Evolutionary conservation across 768 basidiomycete species (phyloP), one percentile per base, ranked within the genome.

Genomic region (Sarcodon sp.): DNA sequence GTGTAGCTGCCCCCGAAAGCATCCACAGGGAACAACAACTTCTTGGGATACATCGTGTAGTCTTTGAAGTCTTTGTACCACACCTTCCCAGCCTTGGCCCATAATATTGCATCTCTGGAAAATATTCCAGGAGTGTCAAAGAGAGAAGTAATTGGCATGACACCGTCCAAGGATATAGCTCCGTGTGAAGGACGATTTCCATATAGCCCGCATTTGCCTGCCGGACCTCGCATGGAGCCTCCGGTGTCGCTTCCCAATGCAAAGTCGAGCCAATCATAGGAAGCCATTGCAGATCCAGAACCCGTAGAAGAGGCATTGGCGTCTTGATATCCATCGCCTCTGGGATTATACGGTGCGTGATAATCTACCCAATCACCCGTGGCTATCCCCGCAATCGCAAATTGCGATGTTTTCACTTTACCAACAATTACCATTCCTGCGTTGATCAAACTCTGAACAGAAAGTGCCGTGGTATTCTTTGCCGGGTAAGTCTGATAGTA

Each of bases 361-460:
- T 59, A 52, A 52, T 63, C 61, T 32, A 63, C 59, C 61, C 61
- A 63, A 52, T 63, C 61, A 35, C 51, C 59, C 32, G 61, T 63
- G 3, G 61, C 61, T 12, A 52, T 53, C 53, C 60, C 66, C 2
- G 70, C 71, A 53, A 72, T 72, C n/a, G 71, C 72, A 52, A 74
- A 75, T 52, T 73, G 72, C 1, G 71, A 70, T 7, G 71, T 72
- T 48, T 72, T 73, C 7, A 70, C 70, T 56, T 77, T 79, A 35
- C 76, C 76, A 2, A 79, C 66, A 52, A 77, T 59, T 10, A 69
- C 59, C 13, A 72, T 72, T 18, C 77, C 77, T 35, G 69, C 65
- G 44, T 67, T 63, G 33, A 75, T 53, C 4, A 79, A 66, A 12
- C 61, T 64, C 53, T 70, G 65, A 13, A 79, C 57, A 0, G 72